Conservation (phyloP, 805 yeast genomes). For the Wickerhamomyces pijperi region DNA sequence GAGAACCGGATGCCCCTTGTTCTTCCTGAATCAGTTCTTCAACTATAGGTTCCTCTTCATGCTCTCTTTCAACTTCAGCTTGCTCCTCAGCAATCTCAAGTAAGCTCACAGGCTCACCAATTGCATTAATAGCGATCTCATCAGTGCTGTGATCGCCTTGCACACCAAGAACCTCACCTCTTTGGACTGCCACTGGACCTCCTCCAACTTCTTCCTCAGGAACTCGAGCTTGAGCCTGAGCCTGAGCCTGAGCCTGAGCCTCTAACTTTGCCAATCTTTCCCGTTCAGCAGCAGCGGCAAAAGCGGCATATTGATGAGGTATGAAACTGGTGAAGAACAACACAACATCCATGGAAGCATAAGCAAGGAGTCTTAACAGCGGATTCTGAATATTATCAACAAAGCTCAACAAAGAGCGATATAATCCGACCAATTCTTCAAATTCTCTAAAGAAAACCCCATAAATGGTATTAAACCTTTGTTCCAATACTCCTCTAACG, state of each 20-base stretch:
- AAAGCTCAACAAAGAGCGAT: background rate
- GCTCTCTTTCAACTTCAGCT: no score
- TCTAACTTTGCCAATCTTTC: background rate
- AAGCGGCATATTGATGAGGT: conserved; percentile 6
- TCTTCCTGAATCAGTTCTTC: background rate
- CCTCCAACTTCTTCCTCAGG: no score
- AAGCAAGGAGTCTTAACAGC: conserved; percentile 1
- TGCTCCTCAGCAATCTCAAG: no score
- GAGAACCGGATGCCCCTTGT: conserved; percentile 5
- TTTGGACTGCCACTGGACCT: no score
- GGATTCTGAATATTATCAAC: background rate
- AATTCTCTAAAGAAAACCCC: background rate
- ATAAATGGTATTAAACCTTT: background rate
- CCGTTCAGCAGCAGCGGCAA: conserved; percentile 1
- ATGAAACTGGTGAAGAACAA: conserved; percentile 6
- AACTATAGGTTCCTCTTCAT: no score
- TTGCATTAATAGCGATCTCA: no score
- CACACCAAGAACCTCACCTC: no score
- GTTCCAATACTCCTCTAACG: background rate
- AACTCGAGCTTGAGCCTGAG: background rate
- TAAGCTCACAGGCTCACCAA: no score
- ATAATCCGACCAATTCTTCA: background rate
- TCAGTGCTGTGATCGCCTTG: no score
- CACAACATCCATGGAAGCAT: conserved; percentile 1
- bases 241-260: no score